Conservation (phyloP, 345 rosid genomes). For the Euphorbia pulcherrima region DNA sequence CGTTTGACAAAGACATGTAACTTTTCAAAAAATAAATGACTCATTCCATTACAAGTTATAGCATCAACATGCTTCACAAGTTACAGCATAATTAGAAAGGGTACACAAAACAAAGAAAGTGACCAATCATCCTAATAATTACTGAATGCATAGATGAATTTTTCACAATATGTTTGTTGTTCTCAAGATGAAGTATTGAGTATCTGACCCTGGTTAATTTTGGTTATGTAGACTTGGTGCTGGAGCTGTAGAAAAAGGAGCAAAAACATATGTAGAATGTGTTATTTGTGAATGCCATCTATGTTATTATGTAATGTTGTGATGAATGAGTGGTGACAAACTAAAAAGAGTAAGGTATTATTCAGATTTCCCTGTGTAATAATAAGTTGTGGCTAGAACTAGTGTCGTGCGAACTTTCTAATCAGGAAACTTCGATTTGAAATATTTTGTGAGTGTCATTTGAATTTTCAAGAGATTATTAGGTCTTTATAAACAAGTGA, state of each 20-base stretch:
- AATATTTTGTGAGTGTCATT: constrained; percentile 2
- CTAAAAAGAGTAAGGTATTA: constrained; percentile 25
- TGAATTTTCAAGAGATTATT: constrained; percentile 6
- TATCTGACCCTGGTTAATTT: constrained; percentile 24
- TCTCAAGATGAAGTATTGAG: background rate
- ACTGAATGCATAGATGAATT: background rate
- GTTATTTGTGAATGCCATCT: constrained; percentile 30
- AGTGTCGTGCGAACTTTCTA: constrained; percentile 20
- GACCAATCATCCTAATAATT: background rate
- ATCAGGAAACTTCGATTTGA: constrained; percentile 8
- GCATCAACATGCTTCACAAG: background rate
- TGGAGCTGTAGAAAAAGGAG: constrained; percentile 66
- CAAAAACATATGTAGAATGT: constrained; percentile 7
- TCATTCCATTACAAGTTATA: background rate
- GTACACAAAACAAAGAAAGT: background rate
- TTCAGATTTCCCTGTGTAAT: constrained; percentile 29
- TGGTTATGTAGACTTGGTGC: constrained; percentile 65
- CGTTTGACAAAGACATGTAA: background rate
- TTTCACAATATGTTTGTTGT: background rate
- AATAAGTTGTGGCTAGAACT: constrained; percentile 27
- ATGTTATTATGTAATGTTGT: constrained; percentile 29
- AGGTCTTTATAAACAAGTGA: background rate
- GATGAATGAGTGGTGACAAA: constrained; percentile 25
- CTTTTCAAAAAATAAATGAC: background rate
- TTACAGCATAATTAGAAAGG: background rate